Evolutionary conservation across 148 eudicot species (phyloP).

Genomic region (Rhododendron griersonianum): DNA sequence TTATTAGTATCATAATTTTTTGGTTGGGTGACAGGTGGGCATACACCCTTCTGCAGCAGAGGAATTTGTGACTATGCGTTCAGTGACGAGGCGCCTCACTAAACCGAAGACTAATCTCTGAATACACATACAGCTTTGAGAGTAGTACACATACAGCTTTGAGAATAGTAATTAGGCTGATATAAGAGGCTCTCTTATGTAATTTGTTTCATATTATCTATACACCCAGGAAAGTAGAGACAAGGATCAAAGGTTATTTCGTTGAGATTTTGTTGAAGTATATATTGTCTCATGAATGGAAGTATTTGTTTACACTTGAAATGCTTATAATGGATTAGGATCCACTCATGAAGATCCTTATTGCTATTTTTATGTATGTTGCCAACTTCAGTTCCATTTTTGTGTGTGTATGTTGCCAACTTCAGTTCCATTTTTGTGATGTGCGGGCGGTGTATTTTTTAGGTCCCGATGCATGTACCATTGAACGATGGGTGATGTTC

Average conservation of each 20-base stretch:
- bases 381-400: background rate
- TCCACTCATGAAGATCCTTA: background rate
- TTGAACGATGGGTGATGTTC: too few relatives aligned
- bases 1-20: background rate
- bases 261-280: background rate
- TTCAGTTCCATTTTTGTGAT: background rate
- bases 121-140: background rate
- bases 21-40: constrained; percentile 48
- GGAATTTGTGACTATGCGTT: constrained; percentile 89
- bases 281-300: background rate
- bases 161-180: background rate
- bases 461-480: too few relatives aligned
- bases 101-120: constrained; percentile 75
- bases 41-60: constrained; percentile 94
- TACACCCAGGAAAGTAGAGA: background rate
- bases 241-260: background rate
- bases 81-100: constrained; percentile 54
- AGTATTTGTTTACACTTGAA: too few relatives aligned
- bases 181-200: background rate
- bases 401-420: background rate
- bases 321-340: background rate
- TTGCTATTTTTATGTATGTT: background rate
- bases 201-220: background rate
- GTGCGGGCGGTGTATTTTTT: too few relatives aligned
- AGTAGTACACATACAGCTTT: background rate